phyloP scores from a whole-genome alignment of 164 flowering plant species.

The Hamamelis virginiana region DNA sequence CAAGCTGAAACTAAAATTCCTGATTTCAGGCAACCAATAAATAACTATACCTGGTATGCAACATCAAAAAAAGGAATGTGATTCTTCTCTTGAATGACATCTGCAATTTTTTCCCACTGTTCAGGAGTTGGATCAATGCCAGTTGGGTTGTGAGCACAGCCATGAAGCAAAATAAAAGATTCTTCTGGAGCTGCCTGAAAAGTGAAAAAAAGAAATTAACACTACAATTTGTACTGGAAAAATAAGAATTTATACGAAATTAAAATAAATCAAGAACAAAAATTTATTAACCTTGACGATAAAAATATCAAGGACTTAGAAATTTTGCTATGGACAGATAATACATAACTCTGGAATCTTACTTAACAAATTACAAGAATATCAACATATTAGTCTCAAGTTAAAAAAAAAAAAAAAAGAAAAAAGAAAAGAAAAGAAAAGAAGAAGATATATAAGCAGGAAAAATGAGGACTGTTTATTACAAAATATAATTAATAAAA shows the following conservation, averaged over 20 bases:
- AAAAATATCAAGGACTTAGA: neutral
- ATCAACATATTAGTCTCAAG: neutral
- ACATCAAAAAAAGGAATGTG: slow-evolving; percentile 97
- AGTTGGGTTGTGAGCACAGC: slow-evolving; percentile 99
- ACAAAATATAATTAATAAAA: no score
- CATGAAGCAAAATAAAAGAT: slow-evolving; percentile 90
- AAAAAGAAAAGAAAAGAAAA: neutral
- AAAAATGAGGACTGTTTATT: no score
- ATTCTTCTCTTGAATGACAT: slow-evolving; percentile 92
- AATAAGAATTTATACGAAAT: neutral
- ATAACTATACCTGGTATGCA: slow-evolving; percentile 81
- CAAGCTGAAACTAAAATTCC: neutral
- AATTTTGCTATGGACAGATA: neutral
- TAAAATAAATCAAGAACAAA: neutral
- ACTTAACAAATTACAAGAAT: neutral
- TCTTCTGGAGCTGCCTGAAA: slow-evolving; percentile 91
- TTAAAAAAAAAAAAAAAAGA: no score
- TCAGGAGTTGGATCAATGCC: slow-evolving; percentile 96
- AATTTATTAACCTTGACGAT: neutral
- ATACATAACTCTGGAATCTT: neutral
- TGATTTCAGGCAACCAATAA: neutral
- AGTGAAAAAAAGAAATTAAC: neutral
- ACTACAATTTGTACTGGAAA: neutral
- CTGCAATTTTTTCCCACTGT: slow-evolving; percentile 92
- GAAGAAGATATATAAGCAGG: no score